Base-by-base conservation (phyloP, 2,329 filamentous ascomycete genomes). In the Triangularia verruculosa region DNA sequence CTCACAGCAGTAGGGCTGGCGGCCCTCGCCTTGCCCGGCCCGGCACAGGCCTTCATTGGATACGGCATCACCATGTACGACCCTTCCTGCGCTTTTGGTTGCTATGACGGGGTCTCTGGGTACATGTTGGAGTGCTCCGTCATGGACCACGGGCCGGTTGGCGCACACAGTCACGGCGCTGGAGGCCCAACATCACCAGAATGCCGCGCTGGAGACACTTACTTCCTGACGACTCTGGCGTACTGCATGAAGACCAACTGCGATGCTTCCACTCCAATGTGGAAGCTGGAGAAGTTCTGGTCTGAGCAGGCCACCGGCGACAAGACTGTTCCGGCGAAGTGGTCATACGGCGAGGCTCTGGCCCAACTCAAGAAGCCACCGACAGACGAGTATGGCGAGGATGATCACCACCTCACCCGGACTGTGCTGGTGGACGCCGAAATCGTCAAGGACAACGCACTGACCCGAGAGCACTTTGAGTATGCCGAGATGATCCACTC, bases 161-260 rank as follows among this genome's bases (percentile, higher is more conserved):
- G 47, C 47, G 47, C 47, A 6, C 58, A 61, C 47, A 54, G 39
- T 27, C 58, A 61, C 27, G 58, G 58, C 13, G 58, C 47, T 28
- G 28, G 20, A 54, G 47, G 43, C 7, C 47, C 51, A 27, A 61
- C 58, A 20, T 61, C 58, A 24, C 58, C 47, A 24, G 47, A 53
- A 13, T 72, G 70, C 60, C 63, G 66, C 24, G 69, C 69, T 2
- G 43, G n/a, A 3, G 66, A 72, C 64, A 63, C 56, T 1, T 59
- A 68, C 12, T 73, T 59, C 47, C 65, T 73, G 11, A 68, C 59
- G n/a, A 69, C 71, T 8, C 57, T 74, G 11, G 72, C 72, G 2
- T 74, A 64, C 60, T 74, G 73, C 60, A 68, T 75, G 53, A 61
- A 67, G n/a, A 58, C 59, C 7, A 70, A 59, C 17, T 75, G 72